Conservation (phyloP, 2,329 filamentous ascomycete species). For the Penicillium glabrum region DNA sequence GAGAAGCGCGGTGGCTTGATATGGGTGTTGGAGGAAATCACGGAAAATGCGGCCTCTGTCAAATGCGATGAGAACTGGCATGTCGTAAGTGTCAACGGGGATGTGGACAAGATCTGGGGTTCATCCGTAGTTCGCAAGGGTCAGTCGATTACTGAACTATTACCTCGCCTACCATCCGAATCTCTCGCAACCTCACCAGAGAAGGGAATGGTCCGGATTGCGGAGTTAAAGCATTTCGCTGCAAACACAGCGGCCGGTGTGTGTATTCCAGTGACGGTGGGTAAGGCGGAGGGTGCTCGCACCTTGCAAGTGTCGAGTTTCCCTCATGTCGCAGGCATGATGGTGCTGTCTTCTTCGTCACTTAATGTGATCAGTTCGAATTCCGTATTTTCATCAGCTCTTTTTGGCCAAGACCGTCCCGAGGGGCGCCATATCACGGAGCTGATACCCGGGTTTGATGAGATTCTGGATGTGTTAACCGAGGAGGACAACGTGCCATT, state of each 20-base stretch:
- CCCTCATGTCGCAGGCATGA: conserved; percentile 94
- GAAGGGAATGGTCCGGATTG: conserved; percentile 75
- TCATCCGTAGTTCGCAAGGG: conserved; percentile 65
- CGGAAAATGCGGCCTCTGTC: conserved; percentile 83
- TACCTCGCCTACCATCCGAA: conserved; percentile 78
- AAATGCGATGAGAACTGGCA: conserved; percentile 74
- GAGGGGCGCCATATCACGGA: conserved; percentile 77
- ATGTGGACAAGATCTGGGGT: conserved; percentile 85
- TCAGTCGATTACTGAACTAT: conserved; percentile 72
- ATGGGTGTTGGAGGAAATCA: conserved; percentile 97
- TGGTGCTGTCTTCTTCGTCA: conserved; percentile 79
- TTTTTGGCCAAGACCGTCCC: conserved; percentile 85
- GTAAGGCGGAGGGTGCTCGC: conserved; percentile 66
- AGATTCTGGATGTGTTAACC: conserved; percentile 74
- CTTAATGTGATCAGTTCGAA: conserved; percentile 89
- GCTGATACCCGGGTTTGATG: conserved; percentile 84
- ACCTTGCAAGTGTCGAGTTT: conserved; percentile 88
- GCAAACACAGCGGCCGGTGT: conserved; percentile 74
- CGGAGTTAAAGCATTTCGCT: conserved; percentile 75
- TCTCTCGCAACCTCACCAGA: conserved; percentile 65
- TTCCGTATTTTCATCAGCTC: conserved; percentile 84
- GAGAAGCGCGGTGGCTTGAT: conserved; percentile 92
- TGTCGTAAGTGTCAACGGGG: conserved; percentile 69
- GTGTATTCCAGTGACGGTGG: conserved; percentile 81
- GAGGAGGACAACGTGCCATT: conserved; percentile 83